Evolutionary conservation across 352 stramenopile genomes (phyloP), one percentile per base, ranked within the genome.

Genomic region (Phytophthora sp.): DNA sequence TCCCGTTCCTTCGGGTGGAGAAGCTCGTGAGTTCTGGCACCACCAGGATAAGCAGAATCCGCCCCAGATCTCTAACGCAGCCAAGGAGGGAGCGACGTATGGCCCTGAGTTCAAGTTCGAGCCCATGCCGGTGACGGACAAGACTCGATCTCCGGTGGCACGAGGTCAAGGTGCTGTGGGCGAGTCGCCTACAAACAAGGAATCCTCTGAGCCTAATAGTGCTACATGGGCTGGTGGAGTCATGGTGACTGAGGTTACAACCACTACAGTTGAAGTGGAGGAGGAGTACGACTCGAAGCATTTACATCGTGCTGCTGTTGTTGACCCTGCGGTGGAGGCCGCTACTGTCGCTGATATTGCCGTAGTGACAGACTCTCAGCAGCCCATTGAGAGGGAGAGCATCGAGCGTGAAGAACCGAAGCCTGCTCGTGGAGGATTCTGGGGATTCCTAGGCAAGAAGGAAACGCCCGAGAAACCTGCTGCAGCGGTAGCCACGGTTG

Each of bases 371-470:
- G 21, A 51, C 0, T 53, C 58, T 17, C 43, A 68, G 11, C 50
- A 65, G 3, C 11, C 37, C 0, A n/a, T 52, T 43, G 53, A 59
- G 32, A 35, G 50, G 32, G 44, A 57, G 53, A 53, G 12, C 20
- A 27, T 51, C 18, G 49, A 61, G 41, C 41, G n/a, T 12, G 42
- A 54, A 18, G 26, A 44, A 6, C 13, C n/a, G 0, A 60, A 70
- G 6, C 31, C 30, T 45, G 41, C 41, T 11, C 30, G 31, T 21
- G 32, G 23, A 39, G 50, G 60, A 0, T 75, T 72, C 45, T 69
- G 50, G 37, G 35, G 55, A 9, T 65, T 69, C 17, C 60, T 43
- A 6, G 41, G 27, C 12, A 72, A 63, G 46, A 68, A 76, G 41
- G 51, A 63, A 8, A 60, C 45, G 15, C 17, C 21, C 6, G 13